Conservation (phyloP, 2,329 filamentous ascomycete species). For the Rachicladosporium sp. region DNA sequence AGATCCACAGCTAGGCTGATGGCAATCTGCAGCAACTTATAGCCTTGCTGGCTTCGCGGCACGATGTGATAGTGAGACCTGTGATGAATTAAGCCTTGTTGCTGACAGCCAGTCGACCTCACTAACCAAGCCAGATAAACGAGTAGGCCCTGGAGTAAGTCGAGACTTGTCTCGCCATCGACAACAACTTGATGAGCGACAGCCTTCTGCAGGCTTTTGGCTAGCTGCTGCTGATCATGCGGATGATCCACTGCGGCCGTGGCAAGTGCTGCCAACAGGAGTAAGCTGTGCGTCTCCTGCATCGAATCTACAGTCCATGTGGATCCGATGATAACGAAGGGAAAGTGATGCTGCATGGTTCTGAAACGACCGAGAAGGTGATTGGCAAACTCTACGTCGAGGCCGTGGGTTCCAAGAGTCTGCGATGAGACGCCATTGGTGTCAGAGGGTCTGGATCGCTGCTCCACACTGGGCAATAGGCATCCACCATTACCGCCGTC, state of each 20-base stretch:
- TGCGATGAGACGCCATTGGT: no score
- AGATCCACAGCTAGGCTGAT: conserved; percentile 1
- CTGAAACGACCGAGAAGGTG: conserved; percentile 1
- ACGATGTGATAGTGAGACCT: conserved; percentile 1
- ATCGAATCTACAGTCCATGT: neutral
- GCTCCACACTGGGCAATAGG: neutral
- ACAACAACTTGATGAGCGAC: neutral
- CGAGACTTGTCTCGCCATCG: neutral
- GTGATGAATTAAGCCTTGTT: neutral
- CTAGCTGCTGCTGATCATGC: neutral
- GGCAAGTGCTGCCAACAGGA: neutral
- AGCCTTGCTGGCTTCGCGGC: conserved; percentile 1
- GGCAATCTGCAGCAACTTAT: conserved; percentile 3
- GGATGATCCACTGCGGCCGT: neutral
- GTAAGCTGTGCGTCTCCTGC: neutral
- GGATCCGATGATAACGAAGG: conserved; percentile 1
- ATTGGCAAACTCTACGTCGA: neutral
- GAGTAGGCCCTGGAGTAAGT: conserved; percentile 1
- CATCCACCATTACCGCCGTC: no score
- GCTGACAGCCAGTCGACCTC: neutral
- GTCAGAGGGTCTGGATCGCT: neutral
- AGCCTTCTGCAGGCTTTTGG: neutral
- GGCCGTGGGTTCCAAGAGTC: neutral
- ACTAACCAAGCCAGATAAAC: conserved; percentile 3
- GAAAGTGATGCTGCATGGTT: conserved; percentile 2